phyloP scores from a whole-genome alignment of 1,139 yeast species.

The Candida mesenterica region DNA sequence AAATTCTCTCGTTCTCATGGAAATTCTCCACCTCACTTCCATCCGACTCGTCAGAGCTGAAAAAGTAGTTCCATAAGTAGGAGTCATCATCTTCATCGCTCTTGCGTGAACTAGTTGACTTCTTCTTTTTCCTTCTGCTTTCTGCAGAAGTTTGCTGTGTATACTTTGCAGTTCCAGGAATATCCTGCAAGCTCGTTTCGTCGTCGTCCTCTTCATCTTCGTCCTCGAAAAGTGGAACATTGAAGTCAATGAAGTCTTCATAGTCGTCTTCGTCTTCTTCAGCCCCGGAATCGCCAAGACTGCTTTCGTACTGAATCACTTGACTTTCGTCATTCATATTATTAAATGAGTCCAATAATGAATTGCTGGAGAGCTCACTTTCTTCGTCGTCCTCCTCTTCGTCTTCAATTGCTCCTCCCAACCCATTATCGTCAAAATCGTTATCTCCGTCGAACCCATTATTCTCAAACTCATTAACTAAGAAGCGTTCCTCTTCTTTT shows the following conservation, averaged over 20 bases:
- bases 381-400: constrained; percentile 17
- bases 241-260: constrained; percentile 33
- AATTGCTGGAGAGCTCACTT: constrained; percentile 14
- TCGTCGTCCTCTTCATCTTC: constrained; percentile 21
- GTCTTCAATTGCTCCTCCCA: constrained; percentile 35
- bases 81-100: constrained; percentile 53
- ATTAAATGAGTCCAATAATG: constrained; percentile 26
- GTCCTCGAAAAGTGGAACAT: constrained; percentile 23
- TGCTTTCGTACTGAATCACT: constrained; percentile 33
- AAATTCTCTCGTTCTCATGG: constrained; percentile 7
- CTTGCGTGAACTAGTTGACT: constrained; percentile 1
- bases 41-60: constrained; percentile 42
- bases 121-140: constrained; percentile 5
- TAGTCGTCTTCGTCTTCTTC: constrained; percentile 32
- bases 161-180: constrained; percentile 7
- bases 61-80: constrained; percentile 56
- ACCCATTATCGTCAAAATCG: constrained; percentile 46
- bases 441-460: constrained; percentile 46
- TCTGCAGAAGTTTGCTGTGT: constrained; percentile 13
- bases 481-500: constrained; percentile 46
- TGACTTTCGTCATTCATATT: constrained; percentile 21
- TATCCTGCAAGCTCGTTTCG: constrained; percentile 5
- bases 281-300: constrained; percentile 24
- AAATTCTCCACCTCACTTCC: constrained; percentile 21
- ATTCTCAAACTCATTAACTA: constrained; percentile 48